Conservation (phyloP, 768 basidiomycete species). For the Boletellus sp. region DNA sequence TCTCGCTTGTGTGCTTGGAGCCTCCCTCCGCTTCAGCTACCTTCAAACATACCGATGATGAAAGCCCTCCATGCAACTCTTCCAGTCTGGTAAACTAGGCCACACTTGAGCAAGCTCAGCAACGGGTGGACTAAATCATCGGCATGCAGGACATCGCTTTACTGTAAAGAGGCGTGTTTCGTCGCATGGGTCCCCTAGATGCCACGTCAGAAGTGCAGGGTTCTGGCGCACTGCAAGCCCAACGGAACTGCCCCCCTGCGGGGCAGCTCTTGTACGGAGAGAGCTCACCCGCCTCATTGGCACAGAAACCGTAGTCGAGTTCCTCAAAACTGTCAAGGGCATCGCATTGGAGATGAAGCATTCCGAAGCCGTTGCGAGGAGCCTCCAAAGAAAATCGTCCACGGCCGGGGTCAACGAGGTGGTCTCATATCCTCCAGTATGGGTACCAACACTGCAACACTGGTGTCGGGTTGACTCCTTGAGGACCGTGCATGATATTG, state of each 20-base stretch:
- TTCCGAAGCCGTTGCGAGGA: constrained; percentile 25
- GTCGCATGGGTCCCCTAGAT: neutral
- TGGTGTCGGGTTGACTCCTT: too few relatives aligned
- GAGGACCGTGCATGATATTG: too few relatives aligned
- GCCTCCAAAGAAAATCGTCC: constrained; percentile 34
- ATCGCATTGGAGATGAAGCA: constrained; percentile 21
- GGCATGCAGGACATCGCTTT: constrained; percentile 55
- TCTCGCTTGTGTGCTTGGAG: constrained; percentile 34
- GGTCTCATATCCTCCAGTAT: too few relatives aligned
- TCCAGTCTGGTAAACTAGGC: constrained; percentile 45
- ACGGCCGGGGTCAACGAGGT: constrained; percentile 29
- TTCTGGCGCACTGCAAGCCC: constrained; percentile 43
- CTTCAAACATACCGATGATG: constrained; percentile 49
- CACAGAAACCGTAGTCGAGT: constrained; percentile 20
- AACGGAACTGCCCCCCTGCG: constrained; percentile 54
- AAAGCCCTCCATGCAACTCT: constrained; percentile 48
- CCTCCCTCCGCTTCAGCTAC: constrained; percentile 37
- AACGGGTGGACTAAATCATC: constrained; percentile 51
- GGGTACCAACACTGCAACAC: too few relatives aligned
- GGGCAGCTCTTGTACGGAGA: constrained; percentile 41
- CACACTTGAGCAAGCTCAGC: constrained; percentile 40
- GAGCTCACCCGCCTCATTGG: constrained; percentile 36
- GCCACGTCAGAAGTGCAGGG: constrained; percentile 38
- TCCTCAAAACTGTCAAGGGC: constrained; percentile 10
- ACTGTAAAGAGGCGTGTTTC: constrained; percentile 45